Evolutionary conservation across 2,329 filamentous ascomycete genomes (phyloP).

Genomic region (Arachnomyces sp.): DNA sequence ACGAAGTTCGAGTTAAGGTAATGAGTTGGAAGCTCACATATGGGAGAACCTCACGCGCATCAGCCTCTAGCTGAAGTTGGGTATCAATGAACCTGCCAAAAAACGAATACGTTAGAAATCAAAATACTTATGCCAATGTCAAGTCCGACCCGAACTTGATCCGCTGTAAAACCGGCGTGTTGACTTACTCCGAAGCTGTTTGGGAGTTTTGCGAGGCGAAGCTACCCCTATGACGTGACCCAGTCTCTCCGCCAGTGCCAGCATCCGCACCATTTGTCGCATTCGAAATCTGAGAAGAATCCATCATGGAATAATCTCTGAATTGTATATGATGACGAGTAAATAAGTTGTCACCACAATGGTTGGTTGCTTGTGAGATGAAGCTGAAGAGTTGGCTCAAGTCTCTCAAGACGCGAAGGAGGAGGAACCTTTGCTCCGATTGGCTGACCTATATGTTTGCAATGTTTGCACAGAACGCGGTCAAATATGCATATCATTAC

Average conservation of each 20-base stretch:
- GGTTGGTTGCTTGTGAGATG: no score
- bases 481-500: constrained; percentile 13
- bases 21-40: constrained; percentile 55
- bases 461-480: constrained; percentile 16
- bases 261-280: neutral
- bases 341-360: no score
- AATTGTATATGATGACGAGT: no score
- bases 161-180: neutral
- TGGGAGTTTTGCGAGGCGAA: constrained; percentile 55
- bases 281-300: no score
- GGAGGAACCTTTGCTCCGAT: constrained; percentile 1
- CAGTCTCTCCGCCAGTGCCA: constrained; percentile 7
- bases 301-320: no score
- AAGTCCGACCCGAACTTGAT: neutral
- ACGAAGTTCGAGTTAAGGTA: neutral
- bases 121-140: neutral
- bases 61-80: constrained; percentile 85
- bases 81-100: constrained; percentile 67
- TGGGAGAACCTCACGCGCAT: constrained; percentile 88
- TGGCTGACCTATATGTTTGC: constrained; percentile 16
- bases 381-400: neutral
- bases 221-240: constrained; percentile 27
- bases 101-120: neutral
- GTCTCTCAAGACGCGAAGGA: constrained; percentile 8
- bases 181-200: constrained; percentile 60